Evolutionary conservation across 169 alveolate species (phyloP), one percentile per base, ranked within the genome.

Genomic region (Plasmodium gallinaceum): DNA sequence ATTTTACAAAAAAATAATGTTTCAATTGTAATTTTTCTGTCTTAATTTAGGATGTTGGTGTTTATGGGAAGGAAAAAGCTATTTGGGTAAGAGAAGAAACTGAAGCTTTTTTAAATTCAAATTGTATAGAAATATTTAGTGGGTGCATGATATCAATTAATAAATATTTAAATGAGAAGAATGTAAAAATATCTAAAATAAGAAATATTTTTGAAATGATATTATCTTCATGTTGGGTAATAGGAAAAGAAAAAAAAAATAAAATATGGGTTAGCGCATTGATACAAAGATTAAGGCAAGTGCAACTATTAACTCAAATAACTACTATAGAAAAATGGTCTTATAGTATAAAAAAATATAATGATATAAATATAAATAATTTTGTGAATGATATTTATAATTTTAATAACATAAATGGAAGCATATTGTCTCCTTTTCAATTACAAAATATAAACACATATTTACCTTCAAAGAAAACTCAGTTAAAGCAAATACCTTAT

Each of bases 231-330:
- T 76, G 89, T 51, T 76, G 89, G 89, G 89, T 76, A 6, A 32
- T 76, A 18, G 89, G 89, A 76, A 76, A 64, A 26, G 89, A 76
- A 43, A 76, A 76, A 32, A 76, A 45, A 64, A 76, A 76, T 64
- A 76, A 65, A 76, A 58, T 76, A 20, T 76, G 89, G 89, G 89
- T 68, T 12, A 62, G 76, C 20, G 89, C 89, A 10, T 68, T 76
- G 8, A 68, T 76, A 54, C 89, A 76, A 68, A 76, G 89, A 68
- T 64, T 76, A 76, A 76, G 89, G 57, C 89, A 76, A 76, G 45
- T 76, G 2, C 89, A 76, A 42, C 57, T 76, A 14, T 58, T 76
- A 37, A 76, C 89, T 7, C 89, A 76, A 42, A 76, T 76, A 22
- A 76, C 78, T 37, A 76, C 89, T 22, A 76, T 76, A 22, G 89